Base-by-base conservation (phyloP, 2,329 filamentous ascomycete species). In the Stemphylium vesicarium region DNA sequence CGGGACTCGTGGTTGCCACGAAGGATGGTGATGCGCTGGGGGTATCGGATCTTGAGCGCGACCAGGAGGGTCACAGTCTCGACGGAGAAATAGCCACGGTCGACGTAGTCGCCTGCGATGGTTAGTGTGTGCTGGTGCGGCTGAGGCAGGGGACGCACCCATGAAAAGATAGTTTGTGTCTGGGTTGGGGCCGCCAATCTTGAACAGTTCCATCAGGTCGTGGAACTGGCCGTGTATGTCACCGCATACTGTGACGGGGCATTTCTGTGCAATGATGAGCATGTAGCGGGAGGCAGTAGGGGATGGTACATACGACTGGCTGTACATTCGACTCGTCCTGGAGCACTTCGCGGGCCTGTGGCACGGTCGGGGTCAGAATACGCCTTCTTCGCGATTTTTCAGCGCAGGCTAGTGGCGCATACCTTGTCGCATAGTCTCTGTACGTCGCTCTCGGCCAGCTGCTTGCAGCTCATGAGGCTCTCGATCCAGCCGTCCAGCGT, bases 131-230 rank as follows among this genome's bases (percentile, higher is more conserved):
- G 45, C 29, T 42, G 29, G 16, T 12, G 20, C 26, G 40, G 9
- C 15, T 22, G 47, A 32, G 26, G 35, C 22, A 45, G 32, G 40
- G 16, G 36, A 48, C 63, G 44, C 43, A 95, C 92, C 93, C 92
- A 99, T 98, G 82, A 98, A 98, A 65, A 98, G 88, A 80, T 98
- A 98, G 82, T 98, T 98, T 74, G 95, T 98, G 79, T 99, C 95
- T 65, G 95, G 95, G 75, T 96, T 97, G 57, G 93, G 92, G 50
- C 95, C 95, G 68, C 95, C 95, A 77, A 99, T 98, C 82, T 96
- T 96, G 85, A 99, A 99, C 49, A 99, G 87, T 81, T 99, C 95
- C 92, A 99, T 98, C 78, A 99, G 81, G 75, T 99, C 95, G 79
- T 98, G 94, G 78, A 98, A 98, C 80, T 99, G 95, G 65, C 95